Conservation (phyloP, 2,329 filamentous ascomycete genomes). For the Laburnicola sp. region DNA sequence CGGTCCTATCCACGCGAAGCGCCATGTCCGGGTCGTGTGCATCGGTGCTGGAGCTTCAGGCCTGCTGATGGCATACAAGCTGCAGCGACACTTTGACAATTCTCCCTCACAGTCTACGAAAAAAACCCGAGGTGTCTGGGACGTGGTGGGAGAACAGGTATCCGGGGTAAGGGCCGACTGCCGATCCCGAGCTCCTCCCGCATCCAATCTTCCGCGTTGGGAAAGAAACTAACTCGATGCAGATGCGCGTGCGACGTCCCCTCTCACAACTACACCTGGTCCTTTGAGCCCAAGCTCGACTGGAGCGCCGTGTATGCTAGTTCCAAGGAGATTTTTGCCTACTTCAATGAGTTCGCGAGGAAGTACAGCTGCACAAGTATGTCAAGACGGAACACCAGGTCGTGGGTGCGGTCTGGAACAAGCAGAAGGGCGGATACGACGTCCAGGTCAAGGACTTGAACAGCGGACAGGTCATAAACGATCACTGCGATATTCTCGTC, state of each 20-base stretch:
- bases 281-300: conserved; percentile 52
- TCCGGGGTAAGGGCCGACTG: conserved; percentile 37
- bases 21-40: conserved; percentile 47
- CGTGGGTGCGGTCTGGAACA: conserved; percentile 43
- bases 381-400: conserved; percentile 41
- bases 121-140: conserved; percentile 54
- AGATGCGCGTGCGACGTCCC: conserved; percentile 56
- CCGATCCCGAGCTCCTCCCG: background rate
- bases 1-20: conserved; percentile 41
- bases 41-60: conserved; percentile 56
- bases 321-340: conserved; percentile 49
- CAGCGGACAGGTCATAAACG: conserved; percentile 36
- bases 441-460: conserved; percentile 40
- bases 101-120: conserved; percentile 51
- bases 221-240: conserved; percentile 13
- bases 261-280: conserved; percentile 57
- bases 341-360: conserved; percentile 47
- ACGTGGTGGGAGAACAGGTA: conserved; percentile 59
- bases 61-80: conserved; percentile 54
- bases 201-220: background rate
- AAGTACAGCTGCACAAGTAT: conserved; percentile 48
- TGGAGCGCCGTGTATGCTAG: conserved; percentile 51
- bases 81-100: conserved; percentile 50
- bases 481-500: conserved; percentile 54
- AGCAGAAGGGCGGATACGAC: conserved; percentile 41